Evolutionary conservation across 2,329 filamentous ascomycete genomes (phyloP).

Genomic region (Cercospora canescens): DNA sequence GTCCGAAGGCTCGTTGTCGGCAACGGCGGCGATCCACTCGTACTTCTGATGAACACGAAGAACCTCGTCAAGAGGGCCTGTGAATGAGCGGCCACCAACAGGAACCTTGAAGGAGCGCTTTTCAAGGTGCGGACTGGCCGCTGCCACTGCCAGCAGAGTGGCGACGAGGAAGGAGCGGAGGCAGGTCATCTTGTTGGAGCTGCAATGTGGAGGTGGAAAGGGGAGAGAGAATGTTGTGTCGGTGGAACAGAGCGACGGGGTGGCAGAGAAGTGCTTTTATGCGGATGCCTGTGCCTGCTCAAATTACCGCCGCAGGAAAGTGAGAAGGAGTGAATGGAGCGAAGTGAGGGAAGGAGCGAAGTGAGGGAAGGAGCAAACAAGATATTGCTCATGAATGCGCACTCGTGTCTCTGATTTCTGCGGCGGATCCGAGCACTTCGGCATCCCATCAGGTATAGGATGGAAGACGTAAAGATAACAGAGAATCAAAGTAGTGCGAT

Average conservation of each 20-base stretch:
- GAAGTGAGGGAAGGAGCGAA: neutral
- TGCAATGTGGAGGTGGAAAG: neutral
- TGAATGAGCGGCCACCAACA: conserved; percentile 47
- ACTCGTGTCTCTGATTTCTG: too few species aligned
- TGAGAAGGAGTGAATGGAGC: neutral
- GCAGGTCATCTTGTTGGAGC: conserved; percentile 1
- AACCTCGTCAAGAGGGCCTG: conserved; percentile 60
- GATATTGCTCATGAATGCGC: too few species aligned
- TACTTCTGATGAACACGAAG: conserved; percentile 69
- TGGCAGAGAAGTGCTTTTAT: neutral
- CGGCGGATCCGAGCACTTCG: too few species aligned
- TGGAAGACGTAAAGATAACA: too few species aligned
- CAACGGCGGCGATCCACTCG: conserved; percentile 39
- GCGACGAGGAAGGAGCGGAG: conserved; percentile 47
- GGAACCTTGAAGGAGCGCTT: conserved; percentile 44
- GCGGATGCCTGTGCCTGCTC: neutral
- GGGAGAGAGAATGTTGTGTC: neutral
- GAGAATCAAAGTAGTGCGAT: too few species aligned
- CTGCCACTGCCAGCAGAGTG: conserved; percentile 39
- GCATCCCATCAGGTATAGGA: too few species aligned
- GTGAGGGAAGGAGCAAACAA: neutral
- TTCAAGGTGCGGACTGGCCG: neutral
- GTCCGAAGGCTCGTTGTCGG: conserved; percentile 11
- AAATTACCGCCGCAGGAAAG: neutral
- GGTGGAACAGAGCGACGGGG: neutral